Evolutionary conservation across 140 eudicot genomes (phyloP).

Genomic region (Oenanthe javanica): DNA sequence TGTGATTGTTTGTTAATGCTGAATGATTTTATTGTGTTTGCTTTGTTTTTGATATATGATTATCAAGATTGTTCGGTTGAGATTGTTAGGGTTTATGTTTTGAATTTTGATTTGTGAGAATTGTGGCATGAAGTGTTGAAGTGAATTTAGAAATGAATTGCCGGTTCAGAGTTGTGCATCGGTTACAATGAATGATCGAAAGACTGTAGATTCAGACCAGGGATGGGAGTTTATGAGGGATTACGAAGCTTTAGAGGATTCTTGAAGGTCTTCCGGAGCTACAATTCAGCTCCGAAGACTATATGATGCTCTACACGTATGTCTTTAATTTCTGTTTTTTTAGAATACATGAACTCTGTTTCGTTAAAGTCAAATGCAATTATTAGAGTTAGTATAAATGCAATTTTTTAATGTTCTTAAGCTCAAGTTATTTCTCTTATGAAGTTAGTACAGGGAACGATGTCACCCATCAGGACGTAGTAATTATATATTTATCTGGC

Average conservation of each 20-base stretch:
- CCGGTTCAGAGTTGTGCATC: conserved; percentile 15
- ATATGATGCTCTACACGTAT: too few relatives aligned
- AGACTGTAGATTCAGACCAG: too few relatives aligned
- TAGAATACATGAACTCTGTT: too few relatives aligned
- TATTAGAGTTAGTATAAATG: too few relatives aligned
- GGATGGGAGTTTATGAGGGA: too few relatives aligned
- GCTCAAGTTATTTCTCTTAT: too few relatives aligned
- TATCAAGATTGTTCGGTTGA: background rate
- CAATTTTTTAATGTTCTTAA: too few relatives aligned
- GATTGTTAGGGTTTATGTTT: background rate
- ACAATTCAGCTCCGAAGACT: too few relatives aligned
- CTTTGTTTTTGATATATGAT: background rate
- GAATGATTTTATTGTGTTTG: background rate
- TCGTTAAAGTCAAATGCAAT: too few relatives aligned
- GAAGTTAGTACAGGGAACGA: background rate
- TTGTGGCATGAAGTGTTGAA: background rate
- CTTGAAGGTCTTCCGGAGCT: too few relatives aligned
- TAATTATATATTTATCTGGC: background rate
- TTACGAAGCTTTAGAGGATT: too few relatives aligned
- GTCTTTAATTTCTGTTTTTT: too few relatives aligned
- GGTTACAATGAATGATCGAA: conserved; percentile 31
- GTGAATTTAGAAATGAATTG: conserved; percentile 3
- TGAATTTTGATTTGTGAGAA: background rate
- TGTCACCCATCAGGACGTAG: background rate
- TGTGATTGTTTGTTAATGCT: background rate